These are phyloP conservation scores for Botrytis pseudocinerea DNA, from an alignment of 2,329 filamentous ascomycete species.

Conservation along the genomic window DNA sequence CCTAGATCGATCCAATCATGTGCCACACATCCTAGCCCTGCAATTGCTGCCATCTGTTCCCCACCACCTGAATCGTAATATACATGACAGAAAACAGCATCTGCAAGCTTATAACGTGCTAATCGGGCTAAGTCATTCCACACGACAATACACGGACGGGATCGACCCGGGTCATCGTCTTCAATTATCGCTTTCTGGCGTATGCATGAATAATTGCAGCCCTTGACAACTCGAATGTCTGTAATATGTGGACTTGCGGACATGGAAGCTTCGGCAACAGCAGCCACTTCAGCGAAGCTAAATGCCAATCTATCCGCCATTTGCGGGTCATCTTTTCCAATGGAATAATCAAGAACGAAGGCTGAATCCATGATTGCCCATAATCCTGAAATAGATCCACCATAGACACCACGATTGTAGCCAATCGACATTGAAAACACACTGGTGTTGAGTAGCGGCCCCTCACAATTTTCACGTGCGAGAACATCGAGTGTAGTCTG, in stretches of 20 bases:
- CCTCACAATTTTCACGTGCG: background rate
- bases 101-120: constrained; percentile 8
- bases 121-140: constrained; percentile 7
- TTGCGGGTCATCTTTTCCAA: background rate
- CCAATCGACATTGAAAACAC: constrained; percentile 3
- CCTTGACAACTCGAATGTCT: constrained; percentile 4
- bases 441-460: constrained; percentile 9
- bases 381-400: background rate
- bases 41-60: constrained; percentile 7
- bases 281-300: background rate
- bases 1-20: constrained; percentile 14
- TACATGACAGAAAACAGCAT: constrained; percentile 8
- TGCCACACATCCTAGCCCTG: background rate
- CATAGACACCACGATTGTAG: background rate
- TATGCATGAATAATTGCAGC: constrained; percentile 16
- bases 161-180: background rate
- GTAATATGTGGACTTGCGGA: constrained; percentile 8
- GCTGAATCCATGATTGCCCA: constrained; percentile 14
- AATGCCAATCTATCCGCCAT: background rate
- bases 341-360: constrained; percentile 9
- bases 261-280: background rate
- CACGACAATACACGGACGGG: constrained; percentile 1
- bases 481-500: background rate
- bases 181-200: constrained; percentile 2
- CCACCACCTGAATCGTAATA: constrained; percentile 4